Conservation (phyloP, 2,329 filamentous ascomycete species). For the Esteya vermicola region DNA sequence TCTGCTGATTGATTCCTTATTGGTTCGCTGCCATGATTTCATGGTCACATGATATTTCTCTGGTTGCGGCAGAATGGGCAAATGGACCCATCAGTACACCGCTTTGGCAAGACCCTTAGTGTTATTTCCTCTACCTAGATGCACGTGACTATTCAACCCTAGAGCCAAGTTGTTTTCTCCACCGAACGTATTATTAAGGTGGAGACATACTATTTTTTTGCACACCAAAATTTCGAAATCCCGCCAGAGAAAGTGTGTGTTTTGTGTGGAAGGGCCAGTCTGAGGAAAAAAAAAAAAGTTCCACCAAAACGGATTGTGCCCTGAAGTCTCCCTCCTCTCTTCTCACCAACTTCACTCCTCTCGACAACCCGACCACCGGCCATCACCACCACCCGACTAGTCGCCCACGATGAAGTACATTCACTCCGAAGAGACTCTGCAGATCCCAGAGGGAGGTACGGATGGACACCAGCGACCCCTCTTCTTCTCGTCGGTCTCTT, state of each 20-base stretch:
- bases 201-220: conserved; percentile 3
- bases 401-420: conserved; percentile 95
- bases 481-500: too few species aligned
- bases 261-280: conserved; percentile 1
- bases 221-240: conserved; percentile 6
- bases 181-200: too few species aligned
- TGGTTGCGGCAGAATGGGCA: conserved; percentile 2
- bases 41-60: conserved; percentile 1
- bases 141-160: conserved; percentile 2
- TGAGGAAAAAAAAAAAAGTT: conserved; percentile 6
- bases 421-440: conserved; percentile 91
- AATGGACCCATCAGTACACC: neutral
- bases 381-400: conserved; percentile 32
- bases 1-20: too few species aligned
- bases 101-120: neutral
- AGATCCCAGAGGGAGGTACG: conserved; percentile 88
- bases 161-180: neutral
- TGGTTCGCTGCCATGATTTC: neutral
- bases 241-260: too few species aligned
- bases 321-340: neutral
- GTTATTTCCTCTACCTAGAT: too few species aligned
- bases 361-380: conserved; percentile 11
- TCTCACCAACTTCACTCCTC: conserved; percentile 6
- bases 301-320: neutral
- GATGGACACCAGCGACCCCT: neutral